These are phyloP conservation scores for Debaryomyces prosopidis DNA, from an alignment of 805 yeast species.

Conservation along the genomic window DNA sequence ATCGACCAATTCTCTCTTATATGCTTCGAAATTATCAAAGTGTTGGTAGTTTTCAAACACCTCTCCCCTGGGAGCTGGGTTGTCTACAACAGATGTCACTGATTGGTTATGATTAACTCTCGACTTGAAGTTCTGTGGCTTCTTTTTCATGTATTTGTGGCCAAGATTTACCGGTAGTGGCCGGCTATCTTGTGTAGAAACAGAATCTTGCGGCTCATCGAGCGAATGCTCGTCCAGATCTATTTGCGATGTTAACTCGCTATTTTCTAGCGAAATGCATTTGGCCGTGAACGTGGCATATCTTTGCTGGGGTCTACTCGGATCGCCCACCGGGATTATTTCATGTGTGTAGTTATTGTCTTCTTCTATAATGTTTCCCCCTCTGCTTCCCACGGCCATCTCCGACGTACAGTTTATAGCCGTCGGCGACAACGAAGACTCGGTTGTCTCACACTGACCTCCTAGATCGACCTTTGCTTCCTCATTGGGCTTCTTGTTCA, in stretches of 20 bases:
- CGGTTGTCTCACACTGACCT: not conserved
- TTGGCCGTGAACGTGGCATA: slow-evolving; percentile 35
- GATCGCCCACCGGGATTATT: too few relatives aligned
- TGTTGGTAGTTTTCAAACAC: not conserved
- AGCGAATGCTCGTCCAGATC: slow-evolving; percentile 2
- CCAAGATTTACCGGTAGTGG: not conserved
- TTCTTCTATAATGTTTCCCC: not conserved
- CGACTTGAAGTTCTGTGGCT: not conserved
- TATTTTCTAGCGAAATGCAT: slow-evolving; percentile 37
- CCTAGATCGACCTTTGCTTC: not conserved
- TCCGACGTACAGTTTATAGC: not conserved
- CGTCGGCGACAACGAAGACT: not conserved
- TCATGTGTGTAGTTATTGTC: not conserved
- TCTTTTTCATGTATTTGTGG: not conserved
- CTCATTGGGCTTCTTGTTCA: not conserved
- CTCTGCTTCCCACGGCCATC: not conserved
- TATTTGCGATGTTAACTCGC: slow-evolving; percentile 34
- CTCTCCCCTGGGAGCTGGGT: not conserved
- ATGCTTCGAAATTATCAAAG: not conserved
- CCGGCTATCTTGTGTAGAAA: not conserved
- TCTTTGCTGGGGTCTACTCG: slow-evolving; percentile 1
- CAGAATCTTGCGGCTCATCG: not conserved
- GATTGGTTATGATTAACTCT: not conserved
- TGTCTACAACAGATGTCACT: not conserved
- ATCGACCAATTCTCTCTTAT: not conserved